Evolutionary conservation across 768 basidiomycete species (phyloP).

Genomic region (Mycena epipterygia): DNA sequence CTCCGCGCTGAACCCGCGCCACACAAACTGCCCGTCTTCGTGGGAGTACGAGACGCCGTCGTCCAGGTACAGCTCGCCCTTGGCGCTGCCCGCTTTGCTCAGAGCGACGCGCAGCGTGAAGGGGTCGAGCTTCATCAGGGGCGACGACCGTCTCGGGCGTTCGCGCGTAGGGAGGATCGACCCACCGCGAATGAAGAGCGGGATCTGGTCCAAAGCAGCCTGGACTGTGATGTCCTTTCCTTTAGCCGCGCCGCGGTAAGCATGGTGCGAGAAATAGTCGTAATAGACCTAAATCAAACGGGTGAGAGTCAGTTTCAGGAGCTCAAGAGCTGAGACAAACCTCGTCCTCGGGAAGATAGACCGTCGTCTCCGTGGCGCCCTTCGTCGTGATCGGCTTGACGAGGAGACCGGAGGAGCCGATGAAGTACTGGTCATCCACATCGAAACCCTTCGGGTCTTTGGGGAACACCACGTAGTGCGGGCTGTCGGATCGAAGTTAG

Average conservation of each 20-base stretch:
- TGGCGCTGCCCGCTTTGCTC: slow-evolving; percentile 68
- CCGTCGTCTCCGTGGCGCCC: slow-evolving; percentile 73
- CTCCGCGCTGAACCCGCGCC: slow-evolving; percentile 80
- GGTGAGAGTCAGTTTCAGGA: neutral
- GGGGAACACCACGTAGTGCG: slow-evolving; percentile 97
- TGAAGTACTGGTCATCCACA: slow-evolving; percentile 94
- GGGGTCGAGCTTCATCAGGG: slow-evolving; percentile 92
- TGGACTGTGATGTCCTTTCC: slow-evolving; percentile 82
- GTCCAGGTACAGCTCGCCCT: slow-evolving; percentile 94
- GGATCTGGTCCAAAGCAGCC: slow-evolving; percentile 84
- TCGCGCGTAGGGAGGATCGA: slow-evolving; percentile 91
- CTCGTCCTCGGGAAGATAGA: slow-evolving; percentile 92
- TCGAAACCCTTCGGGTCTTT: slow-evolving; percentile 87
- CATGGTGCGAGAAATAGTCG: slow-evolving; percentile 84
- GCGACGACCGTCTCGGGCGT: slow-evolving; percentile 87
- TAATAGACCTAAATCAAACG: slow-evolving; percentile 81
- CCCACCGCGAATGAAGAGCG: slow-evolving; percentile 91
- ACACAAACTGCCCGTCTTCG: slow-evolving; percentile 83
- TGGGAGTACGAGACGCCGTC: slow-evolving; percentile 91
- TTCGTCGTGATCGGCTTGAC: slow-evolving; percentile 91
- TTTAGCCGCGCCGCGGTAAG: slow-evolving; percentile 75
- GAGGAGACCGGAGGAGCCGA: slow-evolving; percentile 90
- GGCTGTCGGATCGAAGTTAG: slow-evolving; percentile 63
- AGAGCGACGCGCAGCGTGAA: slow-evolving; percentile 92
- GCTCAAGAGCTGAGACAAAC: slow-evolving; percentile 48